Evolutionary conservation across 129 eudicot genomes (phyloP).

Genomic region (Pulicaria dysenterica): DNA sequence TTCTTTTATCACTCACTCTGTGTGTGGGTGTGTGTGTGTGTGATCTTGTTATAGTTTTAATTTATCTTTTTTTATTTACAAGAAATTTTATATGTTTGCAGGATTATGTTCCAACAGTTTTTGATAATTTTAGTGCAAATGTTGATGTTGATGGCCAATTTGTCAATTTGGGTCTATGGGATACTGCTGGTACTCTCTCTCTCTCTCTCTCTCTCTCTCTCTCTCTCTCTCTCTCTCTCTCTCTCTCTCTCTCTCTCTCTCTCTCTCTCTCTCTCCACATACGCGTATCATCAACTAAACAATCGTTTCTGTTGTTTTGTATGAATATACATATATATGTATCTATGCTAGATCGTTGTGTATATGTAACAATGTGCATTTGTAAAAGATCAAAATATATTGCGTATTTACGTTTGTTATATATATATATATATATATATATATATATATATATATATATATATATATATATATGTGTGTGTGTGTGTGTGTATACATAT

Average conservation of each 20-base stretch:
- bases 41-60: constrained; percentile 1
- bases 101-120: constrained; percentile 87
- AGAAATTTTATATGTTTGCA: constrained; percentile 21
- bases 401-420: too few species aligned
- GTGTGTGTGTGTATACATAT: too few species aligned
- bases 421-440: too few species aligned
- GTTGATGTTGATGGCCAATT: constrained; percentile 70
- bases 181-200: constrained; percentile 64
- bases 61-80: not conserved
- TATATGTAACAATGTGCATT: too few species aligned
- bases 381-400: too few species aligned
- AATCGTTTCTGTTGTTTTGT: not conserved
- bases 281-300: not conserved
- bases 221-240: not conserved
- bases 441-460: too few species aligned
- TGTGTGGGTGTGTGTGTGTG: not conserved
- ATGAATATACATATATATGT: not conserved
- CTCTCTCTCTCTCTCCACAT: not conserved
- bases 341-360: too few species aligned
- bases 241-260: constrained; percentile 1
- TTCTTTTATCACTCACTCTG: not conserved
- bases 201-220: constrained; percentile 10
- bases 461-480: too few species aligned
- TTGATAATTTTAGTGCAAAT: constrained; percentile 81
- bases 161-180: constrained; percentile 81